phyloP scores from a whole-genome alignment of 768 basidiomycete species.

The Omphalotus guepiniiformis region DNA sequence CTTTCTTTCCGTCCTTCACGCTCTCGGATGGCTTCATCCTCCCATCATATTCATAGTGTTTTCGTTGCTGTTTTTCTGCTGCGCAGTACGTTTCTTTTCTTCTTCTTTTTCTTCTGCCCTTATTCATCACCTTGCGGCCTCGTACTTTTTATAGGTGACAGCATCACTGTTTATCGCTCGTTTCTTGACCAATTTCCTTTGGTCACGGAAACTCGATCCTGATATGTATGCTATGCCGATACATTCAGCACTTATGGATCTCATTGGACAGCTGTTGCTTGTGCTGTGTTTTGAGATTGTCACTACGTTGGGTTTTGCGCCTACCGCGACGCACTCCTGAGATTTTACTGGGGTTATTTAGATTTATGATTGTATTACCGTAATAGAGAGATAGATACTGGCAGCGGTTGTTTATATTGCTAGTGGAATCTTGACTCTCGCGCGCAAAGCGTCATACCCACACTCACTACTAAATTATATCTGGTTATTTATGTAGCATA shows the following conservation, averaged over 20 bases:
- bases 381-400: too few relatives aligned
- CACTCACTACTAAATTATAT: too few relatives aligned
- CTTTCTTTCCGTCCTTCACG: slow-evolving; percentile 63
- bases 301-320: slow-evolving; percentile 32
- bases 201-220: slow-evolving; percentile 76
- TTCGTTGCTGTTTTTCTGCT: slow-evolving; percentile 67
- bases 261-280: slow-evolving; percentile 76
- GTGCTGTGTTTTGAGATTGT: slow-evolving; percentile 73
- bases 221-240: slow-evolving; percentile 94
- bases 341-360: too few relatives aligned
- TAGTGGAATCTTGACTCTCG: too few relatives aligned
- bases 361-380: too few relatives aligned
- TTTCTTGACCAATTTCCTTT: slow-evolving; percentile 67
- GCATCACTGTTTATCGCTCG: slow-evolving; percentile 68
- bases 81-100: slow-evolving; percentile 54
- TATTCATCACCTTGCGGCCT: neutral
- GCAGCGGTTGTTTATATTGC: too few relatives aligned
- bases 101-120: neutral
- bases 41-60: slow-evolving; percentile 65
- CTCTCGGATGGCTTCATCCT: slow-evolving; percentile 75
- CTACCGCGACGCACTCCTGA: slow-evolving; percentile 1
- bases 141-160: slow-evolving; percentile 48
- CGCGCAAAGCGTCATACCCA: too few relatives aligned
- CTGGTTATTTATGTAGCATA: too few relatives aligned
- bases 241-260: slow-evolving; percentile 85